phyloP scores from a whole-genome alignment of 768 basidiomycete genomes.

The Naganishia friedmannii region DNA sequence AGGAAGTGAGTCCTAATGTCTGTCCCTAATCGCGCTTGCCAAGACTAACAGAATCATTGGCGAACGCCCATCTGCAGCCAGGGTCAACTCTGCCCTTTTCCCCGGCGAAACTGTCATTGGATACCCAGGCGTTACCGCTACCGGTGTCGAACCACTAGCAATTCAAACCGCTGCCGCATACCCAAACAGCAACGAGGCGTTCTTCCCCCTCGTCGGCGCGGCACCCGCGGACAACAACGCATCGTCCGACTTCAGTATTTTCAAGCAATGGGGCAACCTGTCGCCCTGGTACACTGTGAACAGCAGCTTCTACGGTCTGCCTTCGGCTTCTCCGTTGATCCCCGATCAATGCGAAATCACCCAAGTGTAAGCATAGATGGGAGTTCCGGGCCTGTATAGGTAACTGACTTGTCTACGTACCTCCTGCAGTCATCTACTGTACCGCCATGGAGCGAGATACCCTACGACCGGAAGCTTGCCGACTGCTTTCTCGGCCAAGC shows the following conservation, averaged over 20 bases:
- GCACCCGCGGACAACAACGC: conserved; percentile 27
- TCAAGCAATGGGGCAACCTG: conserved; percentile 50
- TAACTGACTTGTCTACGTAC: not conserved
- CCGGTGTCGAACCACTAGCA: conserved; percentile 47
- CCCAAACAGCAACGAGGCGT: conserved; percentile 33
- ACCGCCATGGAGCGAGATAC: conserved; percentile 49
- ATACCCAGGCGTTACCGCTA: conserved; percentile 40
- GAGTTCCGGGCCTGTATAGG: not conserved
- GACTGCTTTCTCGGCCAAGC: conserved; percentile 39
- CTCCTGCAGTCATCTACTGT: conserved; percentile 31
- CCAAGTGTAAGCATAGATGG: conserved; percentile 34
- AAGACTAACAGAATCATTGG: not conserved
- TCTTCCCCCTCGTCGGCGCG: conserved; percentile 42
- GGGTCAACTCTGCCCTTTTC: conserved; percentile 38
- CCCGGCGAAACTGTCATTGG: conserved; percentile 43
- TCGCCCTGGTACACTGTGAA: conserved; percentile 46
- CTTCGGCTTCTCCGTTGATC: conserved; percentile 40
- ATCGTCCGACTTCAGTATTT: conserved; percentile 34
- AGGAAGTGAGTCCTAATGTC: conserved; percentile 34
- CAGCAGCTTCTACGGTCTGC: conserved; percentile 45
- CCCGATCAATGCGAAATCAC: conserved; percentile 46
- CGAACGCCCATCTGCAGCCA: conserved; percentile 27
- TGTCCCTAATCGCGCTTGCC: not conserved
- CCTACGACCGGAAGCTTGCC: conserved; percentile 46
- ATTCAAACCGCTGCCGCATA: conserved; percentile 41